Evolutionary conservation across 2,329 filamentous ascomycete species (phyloP).

Genomic region (Apiospora arundinis): DNA sequence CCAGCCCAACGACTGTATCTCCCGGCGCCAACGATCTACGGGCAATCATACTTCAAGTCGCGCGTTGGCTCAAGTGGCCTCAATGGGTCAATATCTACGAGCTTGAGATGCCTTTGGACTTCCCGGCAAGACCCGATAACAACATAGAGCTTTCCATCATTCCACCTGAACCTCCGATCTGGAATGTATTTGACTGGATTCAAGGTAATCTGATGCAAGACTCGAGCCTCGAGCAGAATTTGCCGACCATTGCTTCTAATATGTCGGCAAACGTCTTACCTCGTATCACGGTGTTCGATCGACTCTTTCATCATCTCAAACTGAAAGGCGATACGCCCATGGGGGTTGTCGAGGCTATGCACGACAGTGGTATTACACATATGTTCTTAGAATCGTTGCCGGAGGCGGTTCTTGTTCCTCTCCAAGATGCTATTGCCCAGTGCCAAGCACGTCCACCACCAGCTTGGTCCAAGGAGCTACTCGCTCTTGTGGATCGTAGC

Average conservation of each 20-base stretch:
- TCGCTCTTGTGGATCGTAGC: constrained; percentile 79
- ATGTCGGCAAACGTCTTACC: constrained; percentile 56
- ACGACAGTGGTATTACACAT: constrained; percentile 69
- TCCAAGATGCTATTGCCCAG: constrained; percentile 83
- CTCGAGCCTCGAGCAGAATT: constrained; percentile 23
- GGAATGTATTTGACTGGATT: constrained; percentile 60
- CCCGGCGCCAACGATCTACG: constrained; percentile 61
- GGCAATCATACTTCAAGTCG: constrained; percentile 81
- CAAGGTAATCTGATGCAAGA: constrained; percentile 50
- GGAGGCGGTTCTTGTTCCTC: constrained; percentile 78
- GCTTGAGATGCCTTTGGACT: constrained; percentile 58
- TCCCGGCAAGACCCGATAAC: constrained; percentile 29
- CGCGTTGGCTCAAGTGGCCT: constrained; percentile 79
- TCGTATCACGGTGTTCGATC: constrained; percentile 72
- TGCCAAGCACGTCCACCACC: constrained; percentile 84
- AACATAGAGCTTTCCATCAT: constrained; percentile 21
- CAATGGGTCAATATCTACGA: constrained; percentile 56
- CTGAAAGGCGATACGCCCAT: constrained; percentile 55
- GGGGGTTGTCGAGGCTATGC: constrained; percentile 76
- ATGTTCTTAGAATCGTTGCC: constrained; percentile 82
- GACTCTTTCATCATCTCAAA: constrained; percentile 67
- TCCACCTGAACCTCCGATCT: constrained; percentile 39
- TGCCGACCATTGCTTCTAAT: constrained; percentile 31
- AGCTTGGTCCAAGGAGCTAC: constrained; percentile 73
- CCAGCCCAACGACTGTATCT: constrained; percentile 51